A percentile compares a stretch with the other conserved stretches of the same genome.
Conservation (phyloP, 2,329 filamentous ascomycete species). For the Colletotrichum paranaense region DNA sequence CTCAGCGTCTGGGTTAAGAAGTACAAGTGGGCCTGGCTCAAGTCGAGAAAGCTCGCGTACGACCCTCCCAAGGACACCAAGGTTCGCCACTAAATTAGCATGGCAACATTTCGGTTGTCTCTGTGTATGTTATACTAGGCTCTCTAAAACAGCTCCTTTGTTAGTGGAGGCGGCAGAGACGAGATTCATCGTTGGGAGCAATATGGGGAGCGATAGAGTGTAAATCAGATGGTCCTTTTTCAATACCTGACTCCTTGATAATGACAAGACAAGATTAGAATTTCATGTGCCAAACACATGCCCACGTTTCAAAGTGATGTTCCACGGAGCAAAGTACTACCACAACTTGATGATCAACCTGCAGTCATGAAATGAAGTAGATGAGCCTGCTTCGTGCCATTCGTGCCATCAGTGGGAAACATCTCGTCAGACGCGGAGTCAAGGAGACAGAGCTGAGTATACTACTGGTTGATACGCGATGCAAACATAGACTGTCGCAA, state of each 20-base stretch:
- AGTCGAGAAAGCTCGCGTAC: constrained; percentile 94
- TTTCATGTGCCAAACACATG: not conserved
- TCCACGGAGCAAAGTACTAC: not conserved
- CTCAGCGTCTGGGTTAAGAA: constrained; percentile 98
- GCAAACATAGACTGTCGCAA: not conserved
- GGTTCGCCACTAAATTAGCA: constrained; percentile 57
- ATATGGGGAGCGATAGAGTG: constrained; percentile 53
- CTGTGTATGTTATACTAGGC: constrained; percentile 44
- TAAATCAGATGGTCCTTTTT: constrained; percentile 62
- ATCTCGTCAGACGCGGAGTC: not conserved
- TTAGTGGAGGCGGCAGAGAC: constrained; percentile 50
- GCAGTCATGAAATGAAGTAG: not conserved
- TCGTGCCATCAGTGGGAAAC: not conserved
- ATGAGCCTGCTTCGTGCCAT: not conserved
- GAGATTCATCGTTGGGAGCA: constrained; percentile 38
- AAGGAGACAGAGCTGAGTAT: not conserved
- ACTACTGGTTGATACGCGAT: too few species aligned
- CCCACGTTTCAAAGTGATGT: not conserved
- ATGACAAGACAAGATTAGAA: constrained; percentile 31
- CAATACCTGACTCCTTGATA: constrained; percentile 46
- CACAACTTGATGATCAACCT: not conserved
- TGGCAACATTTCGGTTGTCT: constrained; percentile 38
- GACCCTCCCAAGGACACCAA: constrained; percentile 73
- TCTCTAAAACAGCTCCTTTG: constrained; percentile 55
- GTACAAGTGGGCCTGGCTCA: constrained; percentile 98